Evolutionary conservation across 2,329 filamentous ascomycete genomes (phyloP).

Genomic region (Magnaporthales sp.): DNA sequence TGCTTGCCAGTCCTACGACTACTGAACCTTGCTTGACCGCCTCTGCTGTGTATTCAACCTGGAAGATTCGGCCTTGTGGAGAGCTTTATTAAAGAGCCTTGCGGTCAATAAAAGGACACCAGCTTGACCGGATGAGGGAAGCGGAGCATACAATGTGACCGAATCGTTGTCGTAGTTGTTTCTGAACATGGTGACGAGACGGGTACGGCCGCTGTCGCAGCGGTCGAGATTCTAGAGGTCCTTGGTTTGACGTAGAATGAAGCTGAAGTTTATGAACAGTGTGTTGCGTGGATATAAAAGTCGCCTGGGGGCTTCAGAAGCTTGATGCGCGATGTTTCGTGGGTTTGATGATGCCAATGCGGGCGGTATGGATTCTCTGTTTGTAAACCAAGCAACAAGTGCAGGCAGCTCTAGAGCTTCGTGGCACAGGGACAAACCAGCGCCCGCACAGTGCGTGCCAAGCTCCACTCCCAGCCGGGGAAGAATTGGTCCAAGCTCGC

Average conservation of each 20-base stretch:
- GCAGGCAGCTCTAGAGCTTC: constrained; percentile 9
- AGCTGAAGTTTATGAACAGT: background rate
- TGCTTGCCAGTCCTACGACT: constrained; percentile 93
- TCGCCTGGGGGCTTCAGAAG: background rate
- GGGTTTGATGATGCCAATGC: background rate
- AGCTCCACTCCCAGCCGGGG: background rate
- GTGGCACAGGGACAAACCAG: constrained; percentile 1
- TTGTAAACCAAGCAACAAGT: background rate
- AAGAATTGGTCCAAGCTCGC: background rate
- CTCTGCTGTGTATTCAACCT: constrained; percentile 98
- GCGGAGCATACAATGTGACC: constrained; percentile 79
- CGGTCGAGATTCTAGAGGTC: background rate
- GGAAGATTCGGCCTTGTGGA: constrained; percentile 97
- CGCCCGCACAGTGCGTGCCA: background rate
- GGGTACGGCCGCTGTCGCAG: background rate
- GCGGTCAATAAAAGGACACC: constrained; percentile 19
- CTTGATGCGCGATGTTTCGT: background rate
- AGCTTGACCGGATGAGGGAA: background rate
- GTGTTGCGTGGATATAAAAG: background rate
- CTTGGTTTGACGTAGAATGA: background rate
- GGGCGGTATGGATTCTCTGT: constrained; percentile 1
- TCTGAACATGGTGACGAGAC: constrained; percentile 71
- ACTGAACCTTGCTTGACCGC: constrained; percentile 99
- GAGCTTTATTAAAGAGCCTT: constrained; percentile 51
- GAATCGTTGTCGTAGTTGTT: constrained; percentile 99